phyloP scores from a whole-genome alignment of 306 rosid genomes.

The Cajanus cajan region DNA sequence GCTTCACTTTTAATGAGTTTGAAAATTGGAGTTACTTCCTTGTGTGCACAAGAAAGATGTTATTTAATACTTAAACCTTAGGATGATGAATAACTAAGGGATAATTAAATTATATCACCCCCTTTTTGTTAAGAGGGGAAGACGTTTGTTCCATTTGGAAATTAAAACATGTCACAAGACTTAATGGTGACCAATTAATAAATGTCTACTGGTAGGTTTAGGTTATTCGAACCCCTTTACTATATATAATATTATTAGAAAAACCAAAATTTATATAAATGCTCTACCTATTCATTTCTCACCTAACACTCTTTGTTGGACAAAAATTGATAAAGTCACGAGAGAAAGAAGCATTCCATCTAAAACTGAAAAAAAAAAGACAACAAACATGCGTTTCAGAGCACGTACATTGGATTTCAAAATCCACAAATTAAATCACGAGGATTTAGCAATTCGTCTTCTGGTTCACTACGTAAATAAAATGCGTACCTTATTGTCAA shows the following conservation, averaged over 20 bases:
- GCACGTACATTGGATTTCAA: background rate
- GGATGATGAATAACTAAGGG: background rate
- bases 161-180: background rate
- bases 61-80: background rate
- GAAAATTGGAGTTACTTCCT: background rate
- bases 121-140: background rate
- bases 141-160: background rate
- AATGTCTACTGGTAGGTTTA: background rate
- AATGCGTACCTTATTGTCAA: background rate
- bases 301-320: constrained; percentile 37
- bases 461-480: background rate
- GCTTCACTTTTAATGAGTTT: background rate
- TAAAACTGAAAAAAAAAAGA: background rate
- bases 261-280: background rate
- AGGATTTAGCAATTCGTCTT: background rate
- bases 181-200: background rate
- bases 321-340: background rate
- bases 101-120: background rate
- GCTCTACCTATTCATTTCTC: constrained; percentile 22
- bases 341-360: constrained; percentile 31
- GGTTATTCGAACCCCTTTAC: background rate
- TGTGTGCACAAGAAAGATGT: background rate
- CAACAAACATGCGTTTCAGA: background rate
- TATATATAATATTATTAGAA: background rate
- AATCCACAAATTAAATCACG: background rate